These are phyloP conservation scores for Triticum dicoccoides DNA, from an alignment of 176 grass and related monocot species.

Conservation along the genomic window DNA sequence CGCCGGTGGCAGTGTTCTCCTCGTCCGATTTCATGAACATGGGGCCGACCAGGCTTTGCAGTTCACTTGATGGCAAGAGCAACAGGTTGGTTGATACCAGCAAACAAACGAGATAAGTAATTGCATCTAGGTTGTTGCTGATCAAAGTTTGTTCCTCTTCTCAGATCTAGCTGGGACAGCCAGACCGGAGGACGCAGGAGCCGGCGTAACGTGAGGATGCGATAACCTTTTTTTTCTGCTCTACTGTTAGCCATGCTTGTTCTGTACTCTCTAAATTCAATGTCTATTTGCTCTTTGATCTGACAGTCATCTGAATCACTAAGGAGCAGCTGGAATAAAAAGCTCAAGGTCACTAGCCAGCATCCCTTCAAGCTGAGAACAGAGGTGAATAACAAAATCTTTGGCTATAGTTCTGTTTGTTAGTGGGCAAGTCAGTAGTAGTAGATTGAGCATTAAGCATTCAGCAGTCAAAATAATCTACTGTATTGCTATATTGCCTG, in stretches of 20 bases:
- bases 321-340: slow-evolving; percentile 77
- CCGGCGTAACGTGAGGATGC: slow-evolving; percentile 57
- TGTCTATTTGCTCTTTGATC: slow-evolving; percentile 4
- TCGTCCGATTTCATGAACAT: slow-evolving; percentile 50
- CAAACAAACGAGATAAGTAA: background rate
- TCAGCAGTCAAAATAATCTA: background rate
- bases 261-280: background rate
- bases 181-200: slow-evolving; percentile 57
- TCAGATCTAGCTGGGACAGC: slow-evolving; percentile 64
- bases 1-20: slow-evolving; percentile 26
- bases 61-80: slow-evolving; percentile 51
- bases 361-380: slow-evolving; percentile 96
- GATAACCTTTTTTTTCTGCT: background rate
- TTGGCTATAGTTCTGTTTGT: background rate
- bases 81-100: slow-evolving; percentile 46
- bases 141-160: slow-evolving; percentile 20
- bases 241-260: background rate
- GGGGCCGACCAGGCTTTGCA: slow-evolving; percentile 19
- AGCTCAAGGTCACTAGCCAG: slow-evolving; percentile 80
- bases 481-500: background rate
- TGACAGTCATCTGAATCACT: slow-evolving; percentile 60
- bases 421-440: background rate
- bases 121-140: background rate
- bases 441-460: background rate
- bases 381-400: slow-evolving; percentile 51